Evolutionary conservation across 176 grass and related monocot species (phyloP), one percentile per base, ranked within the genome.

Genomic region (Rhynchospora tenuis): DNA sequence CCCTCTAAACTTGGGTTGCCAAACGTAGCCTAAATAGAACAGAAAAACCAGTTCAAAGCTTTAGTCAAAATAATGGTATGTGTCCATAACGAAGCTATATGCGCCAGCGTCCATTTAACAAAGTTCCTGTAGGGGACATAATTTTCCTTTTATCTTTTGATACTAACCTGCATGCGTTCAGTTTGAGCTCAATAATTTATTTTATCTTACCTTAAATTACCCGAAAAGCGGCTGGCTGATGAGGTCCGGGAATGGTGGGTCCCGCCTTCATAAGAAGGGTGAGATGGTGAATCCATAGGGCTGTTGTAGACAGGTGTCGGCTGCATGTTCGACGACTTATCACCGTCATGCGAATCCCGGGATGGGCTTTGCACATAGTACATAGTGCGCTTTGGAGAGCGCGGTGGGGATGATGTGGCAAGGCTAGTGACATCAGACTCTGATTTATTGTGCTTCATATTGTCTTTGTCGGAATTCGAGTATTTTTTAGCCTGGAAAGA

Each of bases 301-400:
- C 94, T 97, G 84, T 87, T 93, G 86, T 93, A 98, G 7, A 95
- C 87, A 17, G 95, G 95, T 31, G 95, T 95, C 0, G 95, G 75
- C 67, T 91, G 89, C 89, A 86, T 88, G 15, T 90, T 92, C 44
- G 92, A 89, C 86, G 90, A 94, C 71, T 97, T 91, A 74, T 91
- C 95, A 57, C 92, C 94, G 75, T 94, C 90, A 59, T 88, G 90
- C 0, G 92, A 97, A 87, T 97, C 91, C 27, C 91, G 86, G 51
- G 92, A 98, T 59, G 92, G 95, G 85, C 90, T 94, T 90, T 93
- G 89, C 48, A 95, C 95, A 73, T 91, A 98, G 92, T 98, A 98
- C 31, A 91, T 89, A 19, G 89, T 38, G 8, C 66, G 51, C 90
- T 95, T 94, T 1, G 92, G 92, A 4, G 89, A 91, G 14, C 87